Evolutionary conservation across 2,329 filamentous ascomycete species (phyloP).

Genomic region (Penicillium polonicum): DNA sequence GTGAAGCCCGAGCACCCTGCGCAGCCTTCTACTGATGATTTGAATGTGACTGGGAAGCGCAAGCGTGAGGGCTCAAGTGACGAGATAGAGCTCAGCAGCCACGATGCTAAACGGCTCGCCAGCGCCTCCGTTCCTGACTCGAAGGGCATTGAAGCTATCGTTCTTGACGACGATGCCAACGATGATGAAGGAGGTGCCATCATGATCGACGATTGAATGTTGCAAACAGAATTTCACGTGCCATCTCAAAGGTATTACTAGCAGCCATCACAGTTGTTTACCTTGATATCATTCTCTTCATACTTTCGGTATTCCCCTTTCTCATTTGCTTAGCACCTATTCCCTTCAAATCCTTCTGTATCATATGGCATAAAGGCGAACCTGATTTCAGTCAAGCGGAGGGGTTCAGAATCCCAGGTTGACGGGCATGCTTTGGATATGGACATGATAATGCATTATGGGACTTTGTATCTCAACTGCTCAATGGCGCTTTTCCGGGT

Average conservation of each 20-base stretch:
- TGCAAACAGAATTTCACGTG: background rate
- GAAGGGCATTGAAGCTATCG: constrained; percentile 38
- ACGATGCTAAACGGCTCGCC: constrained; percentile 43
- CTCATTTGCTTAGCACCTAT: background rate
- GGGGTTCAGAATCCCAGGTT: background rate
- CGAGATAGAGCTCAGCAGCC: constrained; percentile 29
- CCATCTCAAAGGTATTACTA: background rate
- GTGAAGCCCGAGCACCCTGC: constrained; percentile 41
- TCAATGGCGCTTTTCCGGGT: background rate
- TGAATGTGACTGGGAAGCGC: constrained; percentile 33
- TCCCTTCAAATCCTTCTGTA: constrained; percentile 8
- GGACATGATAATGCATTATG: background rate
- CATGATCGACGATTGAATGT: constrained; percentile 60
- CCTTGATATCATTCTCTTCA: background rate
- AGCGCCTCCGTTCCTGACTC: constrained; percentile 42
- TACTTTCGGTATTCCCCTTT: constrained; percentile 10
- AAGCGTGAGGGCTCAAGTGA: constrained; percentile 50
- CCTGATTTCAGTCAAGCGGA: background rate
- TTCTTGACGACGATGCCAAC: constrained; percentile 44
- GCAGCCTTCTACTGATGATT: constrained; percentile 34
- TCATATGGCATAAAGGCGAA: constrained; percentile 17
- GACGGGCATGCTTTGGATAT: background rate
- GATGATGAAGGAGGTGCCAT: constrained; percentile 59
- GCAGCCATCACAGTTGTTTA: background rate
- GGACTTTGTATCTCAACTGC: background rate